Evolutionary conservation across 2,329 filamentous ascomycete genomes (phyloP).

Genomic region (Colletotrichum cuscutae): DNA sequence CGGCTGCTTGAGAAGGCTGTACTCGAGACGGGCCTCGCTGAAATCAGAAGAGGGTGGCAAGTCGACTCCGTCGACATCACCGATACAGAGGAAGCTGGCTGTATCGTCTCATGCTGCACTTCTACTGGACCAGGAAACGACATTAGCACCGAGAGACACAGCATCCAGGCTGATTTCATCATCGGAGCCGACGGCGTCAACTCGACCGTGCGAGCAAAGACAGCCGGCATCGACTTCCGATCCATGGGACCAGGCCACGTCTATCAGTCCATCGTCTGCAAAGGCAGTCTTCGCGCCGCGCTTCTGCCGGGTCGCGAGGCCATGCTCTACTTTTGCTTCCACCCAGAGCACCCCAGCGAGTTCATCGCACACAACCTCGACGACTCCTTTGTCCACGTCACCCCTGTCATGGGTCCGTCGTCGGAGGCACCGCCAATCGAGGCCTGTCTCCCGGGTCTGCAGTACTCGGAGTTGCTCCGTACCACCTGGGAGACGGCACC

Average conservation of each 20-base stretch:
- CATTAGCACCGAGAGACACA: background rate
- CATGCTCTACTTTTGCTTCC: conserved; percentile 31
- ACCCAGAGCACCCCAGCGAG: conserved; percentile 25
- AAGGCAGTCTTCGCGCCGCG: conserved; percentile 22
- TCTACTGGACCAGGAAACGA: background rate
- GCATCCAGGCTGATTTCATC: conserved; percentile 19
- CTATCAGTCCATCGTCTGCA: conserved; percentile 24
- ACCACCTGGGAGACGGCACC: conserved; percentile 27
- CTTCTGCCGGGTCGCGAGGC: conserved; percentile 19
- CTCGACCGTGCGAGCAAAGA: conserved; percentile 20
- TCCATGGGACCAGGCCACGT: conserved; percentile 15
- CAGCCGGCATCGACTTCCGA: conserved; percentile 13
- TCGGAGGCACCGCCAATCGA: conserved; percentile 14
- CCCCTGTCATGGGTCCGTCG: conserved; percentile 11
- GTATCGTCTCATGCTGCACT: conserved; percentile 20
- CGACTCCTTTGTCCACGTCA: conserved; percentile 22
- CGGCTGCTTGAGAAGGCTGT: conserved; percentile 16
- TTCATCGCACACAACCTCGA: conserved; percentile 25
- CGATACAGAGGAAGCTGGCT: conserved; percentile 3
- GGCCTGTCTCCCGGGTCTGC: conserved; percentile 25
- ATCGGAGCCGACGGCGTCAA: conserved; percentile 26
- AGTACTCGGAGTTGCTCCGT: conserved; percentile 17
- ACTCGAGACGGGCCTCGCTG: background rate
- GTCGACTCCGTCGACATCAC: conserved; percentile 7
- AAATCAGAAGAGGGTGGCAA: conserved; percentile 23